A percentile compares a stretch with the other conserved stretches of the same genome.
These are phyloP conservation scores for Trichoderma virens DNA, from an alignment of 495 filamentous ascomycete genomes.

Conservation along the genomic window DNA sequence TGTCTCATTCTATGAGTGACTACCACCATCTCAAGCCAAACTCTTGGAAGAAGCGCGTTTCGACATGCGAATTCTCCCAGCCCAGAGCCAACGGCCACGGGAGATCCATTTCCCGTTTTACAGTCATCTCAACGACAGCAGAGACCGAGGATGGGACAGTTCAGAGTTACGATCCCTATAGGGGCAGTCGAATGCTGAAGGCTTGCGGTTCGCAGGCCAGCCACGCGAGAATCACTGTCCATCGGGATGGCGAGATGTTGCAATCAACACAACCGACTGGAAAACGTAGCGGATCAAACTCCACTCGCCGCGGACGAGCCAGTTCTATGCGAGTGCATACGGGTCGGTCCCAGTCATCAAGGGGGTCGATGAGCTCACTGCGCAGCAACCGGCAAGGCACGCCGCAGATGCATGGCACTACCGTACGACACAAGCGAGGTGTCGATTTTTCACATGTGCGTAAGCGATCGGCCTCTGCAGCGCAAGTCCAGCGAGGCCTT, in stretches of 20 bases:
- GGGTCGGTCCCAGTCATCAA: slow-evolving; percentile 25
- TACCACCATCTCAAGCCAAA: slow-evolving; percentile 67
- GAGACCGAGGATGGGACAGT: slow-evolving; percentile 31
- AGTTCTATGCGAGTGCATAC: slow-evolving; percentile 19
- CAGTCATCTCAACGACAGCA: slow-evolving; percentile 55
- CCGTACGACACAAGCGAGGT: slow-evolving; percentile 60
- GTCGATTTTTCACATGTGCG: slow-evolving; percentile 68
- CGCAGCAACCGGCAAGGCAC: slow-evolving; percentile 44
- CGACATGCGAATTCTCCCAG: slow-evolving; percentile 43
- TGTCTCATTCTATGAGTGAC: slow-evolving; percentile 77
- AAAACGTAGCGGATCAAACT: slow-evolving; percentile 7
- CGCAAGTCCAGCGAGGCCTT: not conserved
- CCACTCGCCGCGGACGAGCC: slow-evolving; percentile 8
- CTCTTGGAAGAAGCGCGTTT: slow-evolving; percentile 39
- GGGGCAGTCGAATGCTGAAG: slow-evolving; percentile 53
- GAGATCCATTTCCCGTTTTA: slow-evolving; percentile 59
- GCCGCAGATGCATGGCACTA: slow-evolving; percentile 36
- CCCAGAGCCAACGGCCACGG: slow-evolving; percentile 34
- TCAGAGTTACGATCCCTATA: slow-evolving; percentile 74
- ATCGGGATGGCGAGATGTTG: slow-evolving; percentile 34
- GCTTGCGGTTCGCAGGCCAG: slow-evolving; percentile 26
- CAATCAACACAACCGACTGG: not conserved
- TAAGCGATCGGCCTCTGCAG: slow-evolving; percentile 15
- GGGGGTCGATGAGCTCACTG: slow-evolving; percentile 52
- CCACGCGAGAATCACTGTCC: slow-evolving; percentile 57